Percentiles rank a stretch among this genome's conserved stretches.
Evolutionary conservation across 345 rosid genomes (phyloP).

Genomic region (Gossypium ekmanianum): DNA sequence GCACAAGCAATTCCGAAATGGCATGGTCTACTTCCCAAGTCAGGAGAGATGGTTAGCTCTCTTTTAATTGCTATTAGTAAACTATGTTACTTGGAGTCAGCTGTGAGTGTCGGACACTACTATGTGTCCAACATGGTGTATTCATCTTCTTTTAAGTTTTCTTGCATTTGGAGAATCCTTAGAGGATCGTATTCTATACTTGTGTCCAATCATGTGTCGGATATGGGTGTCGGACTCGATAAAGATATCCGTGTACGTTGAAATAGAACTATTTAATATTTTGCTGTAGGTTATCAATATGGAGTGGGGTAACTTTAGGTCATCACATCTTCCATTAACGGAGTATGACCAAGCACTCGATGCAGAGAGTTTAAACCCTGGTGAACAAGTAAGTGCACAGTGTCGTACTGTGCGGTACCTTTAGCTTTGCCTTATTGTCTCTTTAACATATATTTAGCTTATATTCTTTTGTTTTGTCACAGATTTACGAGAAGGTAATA

Average conservation of each 20-base stretch:
- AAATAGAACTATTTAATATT: background rate
- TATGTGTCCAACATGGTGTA: background rate
- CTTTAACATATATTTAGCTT: conserved; percentile 1
- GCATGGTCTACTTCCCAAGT: background rate
- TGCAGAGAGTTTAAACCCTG: conserved; percentile 79
- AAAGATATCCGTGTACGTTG: background rate
- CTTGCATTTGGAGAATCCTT: background rate
- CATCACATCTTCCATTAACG: conserved; percentile 83
- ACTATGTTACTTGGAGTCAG: background rate
- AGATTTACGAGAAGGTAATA: conserved; percentile 87
- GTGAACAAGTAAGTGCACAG: conserved; percentile 66
- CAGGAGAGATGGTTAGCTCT: background rate
- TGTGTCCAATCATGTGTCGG: background rate
- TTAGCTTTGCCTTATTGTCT: background rate
- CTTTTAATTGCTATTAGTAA: background rate
- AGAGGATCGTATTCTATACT: background rate
- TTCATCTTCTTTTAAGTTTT: background rate
- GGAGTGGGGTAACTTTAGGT: conserved; percentile 96
- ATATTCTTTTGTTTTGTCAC: conserved; percentile 10
- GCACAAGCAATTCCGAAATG: background rate
- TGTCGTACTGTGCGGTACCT: conserved; percentile 16
- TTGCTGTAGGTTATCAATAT: conserved; percentile 75
- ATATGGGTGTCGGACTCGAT: background rate
- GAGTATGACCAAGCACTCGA: conserved; percentile 76
- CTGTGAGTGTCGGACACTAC: background rate